A percentile compares a stretch with the other conserved stretches of the same genome.
These are phyloP conservation scores for Plantago major DNA, from an alignment of 257 asterid species.

Conservation along the genomic window DNA sequence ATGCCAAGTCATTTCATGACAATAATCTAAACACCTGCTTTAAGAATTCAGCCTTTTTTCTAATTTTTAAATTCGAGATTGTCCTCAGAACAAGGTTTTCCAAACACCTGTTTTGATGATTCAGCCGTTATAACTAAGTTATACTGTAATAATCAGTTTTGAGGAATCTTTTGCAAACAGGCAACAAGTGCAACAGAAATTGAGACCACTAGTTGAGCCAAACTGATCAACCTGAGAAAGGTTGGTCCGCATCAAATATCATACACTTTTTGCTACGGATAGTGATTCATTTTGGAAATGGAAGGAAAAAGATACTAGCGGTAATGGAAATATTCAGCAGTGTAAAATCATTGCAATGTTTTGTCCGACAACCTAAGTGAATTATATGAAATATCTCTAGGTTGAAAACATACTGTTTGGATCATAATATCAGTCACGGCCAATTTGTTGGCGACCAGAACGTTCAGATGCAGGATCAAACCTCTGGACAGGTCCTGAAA, in stretches of 20 bases:
- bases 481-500: slow-evolving; percentile 54
- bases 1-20: too few species aligned
- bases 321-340: not conserved
- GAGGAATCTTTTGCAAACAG: not conserved
- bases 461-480: slow-evolving; percentile 46
- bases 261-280: not conserved
- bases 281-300: not conserved
- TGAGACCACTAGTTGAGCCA: too few species aligned
- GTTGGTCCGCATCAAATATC: not conserved
- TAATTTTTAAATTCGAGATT: too few species aligned
- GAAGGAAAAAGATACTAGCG: not conserved
- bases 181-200: not conserved
- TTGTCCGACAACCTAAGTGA: not conserved
- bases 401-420: slow-evolving; percentile 25
- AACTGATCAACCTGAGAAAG: not conserved
- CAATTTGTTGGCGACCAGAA: slow-evolving; percentile 46
- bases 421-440: slow-evolving; percentile 38
- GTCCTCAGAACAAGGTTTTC: too few species aligned
- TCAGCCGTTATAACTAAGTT: not conserved
- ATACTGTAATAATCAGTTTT: not conserved
- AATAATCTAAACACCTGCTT: too few species aligned
- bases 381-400: slow-evolving; percentile 10
- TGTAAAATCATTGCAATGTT: not conserved
- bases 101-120: too few species aligned
- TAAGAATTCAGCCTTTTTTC: too few species aligned